Evolutionary conservation across 768 basidiomycete species (phyloP).

Genomic region (Tylopilus subfusipes): DNA sequence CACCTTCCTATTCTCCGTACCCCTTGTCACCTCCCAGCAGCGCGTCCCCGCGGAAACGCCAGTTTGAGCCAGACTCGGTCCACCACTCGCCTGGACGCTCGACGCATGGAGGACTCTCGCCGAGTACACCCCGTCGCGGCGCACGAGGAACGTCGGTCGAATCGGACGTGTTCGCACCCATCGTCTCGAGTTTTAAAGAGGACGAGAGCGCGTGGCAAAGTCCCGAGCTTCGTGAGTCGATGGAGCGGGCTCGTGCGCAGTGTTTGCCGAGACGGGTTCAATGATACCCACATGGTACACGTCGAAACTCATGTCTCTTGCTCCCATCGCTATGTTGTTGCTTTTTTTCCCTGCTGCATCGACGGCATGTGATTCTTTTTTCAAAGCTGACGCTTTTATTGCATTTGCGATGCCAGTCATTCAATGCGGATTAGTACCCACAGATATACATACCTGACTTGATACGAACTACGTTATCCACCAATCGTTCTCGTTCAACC

Average conservation of each 20-base stretch:
- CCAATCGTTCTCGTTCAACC: background rate
- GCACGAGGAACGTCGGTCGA: conserved; percentile 36
- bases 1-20: conserved; percentile 30
- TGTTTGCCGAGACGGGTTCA: conserved; percentile 18
- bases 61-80: conserved; percentile 27
- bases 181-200: conserved; percentile 36
- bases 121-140: conserved; percentile 16
- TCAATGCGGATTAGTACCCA: background rate
- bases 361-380: background rate
- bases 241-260: conserved; percentile 60
- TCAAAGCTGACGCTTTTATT: background rate
- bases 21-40: conserved; percentile 27
- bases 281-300: conserved; percentile 2
- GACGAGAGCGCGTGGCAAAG: conserved; percentile 55
- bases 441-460: background rate
- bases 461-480: conserved; percentile 1
- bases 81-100: conserved; percentile 25
- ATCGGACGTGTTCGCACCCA: conserved; percentile 24
- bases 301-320: background rate
- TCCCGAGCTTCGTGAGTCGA: conserved; percentile 63
- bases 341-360: background rate
- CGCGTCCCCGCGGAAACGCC: conserved; percentile 34
- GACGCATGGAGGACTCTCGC: conserved; percentile 5
- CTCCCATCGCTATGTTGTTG: background rate
- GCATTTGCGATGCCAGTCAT: background rate